These are phyloP conservation scores for Halenospora varia DNA, from an alignment of 495 filamentous ascomycete genomes.

Conservation along the genomic window DNA sequence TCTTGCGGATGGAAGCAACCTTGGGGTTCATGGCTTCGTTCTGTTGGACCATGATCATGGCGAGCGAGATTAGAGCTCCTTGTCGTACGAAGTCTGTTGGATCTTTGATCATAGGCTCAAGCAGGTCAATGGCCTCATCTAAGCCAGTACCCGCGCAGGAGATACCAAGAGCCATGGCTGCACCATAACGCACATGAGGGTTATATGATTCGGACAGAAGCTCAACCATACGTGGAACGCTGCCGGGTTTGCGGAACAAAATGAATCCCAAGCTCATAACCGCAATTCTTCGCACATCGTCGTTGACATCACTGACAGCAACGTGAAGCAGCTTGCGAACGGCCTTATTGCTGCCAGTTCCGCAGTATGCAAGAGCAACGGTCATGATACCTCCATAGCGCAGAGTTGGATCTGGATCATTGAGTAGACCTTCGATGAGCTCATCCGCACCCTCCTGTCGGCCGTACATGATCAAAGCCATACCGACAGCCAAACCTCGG, in stretches of 20 bases:
- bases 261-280: conserved; percentile 99
- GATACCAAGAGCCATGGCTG: conserved; percentile 97
- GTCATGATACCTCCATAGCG: conserved; percentile 99
- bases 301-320: conserved; percentile 96
- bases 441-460: conserved; percentile 93
- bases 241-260: conserved; percentile 94
- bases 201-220: conserved; percentile 97
- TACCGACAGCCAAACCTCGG: conserved; percentile 88
- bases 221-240: conserved; percentile 99
- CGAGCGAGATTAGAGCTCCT: conserved; percentile 87
- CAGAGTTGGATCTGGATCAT: conserved; percentile 88
- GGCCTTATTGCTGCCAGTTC: conserved; percentile 96
- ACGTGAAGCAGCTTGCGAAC: conserved; percentile 96
- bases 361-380: conserved; percentile 96
- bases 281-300: conserved; percentile 94
- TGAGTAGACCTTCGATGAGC: conserved; percentile 86
- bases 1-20: conserved; percentile 75
- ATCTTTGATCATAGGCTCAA: conserved; percentile 99
- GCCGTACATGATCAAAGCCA: conserved; percentile 98
- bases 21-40: conserved; percentile 95
- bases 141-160: conserved; percentile 95
- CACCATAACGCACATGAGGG: conserved; percentile 96
- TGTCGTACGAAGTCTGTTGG: conserved; percentile 98
- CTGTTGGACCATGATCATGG: conserved; percentile 98
- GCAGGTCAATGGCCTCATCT: conserved; percentile 92